Evolutionary conservation across 75 land plant genomes (phyloP).

Genomic region (Azolla pinnata): DNA sequence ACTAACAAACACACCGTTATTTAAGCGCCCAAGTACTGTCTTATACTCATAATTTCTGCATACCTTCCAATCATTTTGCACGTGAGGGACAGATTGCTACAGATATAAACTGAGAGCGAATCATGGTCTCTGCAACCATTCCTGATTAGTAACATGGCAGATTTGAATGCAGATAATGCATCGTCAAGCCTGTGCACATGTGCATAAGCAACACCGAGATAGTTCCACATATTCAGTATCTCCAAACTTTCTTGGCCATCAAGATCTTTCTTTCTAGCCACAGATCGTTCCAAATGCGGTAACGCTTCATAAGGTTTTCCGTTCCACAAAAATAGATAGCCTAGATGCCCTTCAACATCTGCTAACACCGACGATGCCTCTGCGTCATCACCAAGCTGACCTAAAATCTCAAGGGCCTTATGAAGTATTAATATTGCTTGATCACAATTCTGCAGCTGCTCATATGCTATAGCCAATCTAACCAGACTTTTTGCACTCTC

Average conservation of each 20-base stretch:
- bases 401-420: neutral
- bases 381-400: neutral
- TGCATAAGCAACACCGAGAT: slow-evolving; percentile 3
- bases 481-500: neutral
- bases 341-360: neutral
- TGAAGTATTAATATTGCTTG: neutral
- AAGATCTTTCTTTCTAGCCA: neutral
- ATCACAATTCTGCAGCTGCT: slow-evolving; percentile 1
- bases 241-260: neutral
- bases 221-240: neutral
- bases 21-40: too few relatives aligned
- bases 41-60: too few relatives aligned
- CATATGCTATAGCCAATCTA: neutral
- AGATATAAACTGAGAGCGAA: neutral
- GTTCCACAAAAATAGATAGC: neutral
- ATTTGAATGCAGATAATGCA: neutral
- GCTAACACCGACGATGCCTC: neutral
- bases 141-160: neutral
- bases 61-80: neutral
- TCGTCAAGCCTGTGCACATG: neutral
- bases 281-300: neutral
- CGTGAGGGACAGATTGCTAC: neutral
- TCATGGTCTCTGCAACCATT: neutral
- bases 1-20: too few relatives aligned
- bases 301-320: neutral